A percentile compares a stretch with the other conserved stretches of the same genome.
Conservation (phyloP, 257 asterid species). For the Solanum phureja region DNA sequence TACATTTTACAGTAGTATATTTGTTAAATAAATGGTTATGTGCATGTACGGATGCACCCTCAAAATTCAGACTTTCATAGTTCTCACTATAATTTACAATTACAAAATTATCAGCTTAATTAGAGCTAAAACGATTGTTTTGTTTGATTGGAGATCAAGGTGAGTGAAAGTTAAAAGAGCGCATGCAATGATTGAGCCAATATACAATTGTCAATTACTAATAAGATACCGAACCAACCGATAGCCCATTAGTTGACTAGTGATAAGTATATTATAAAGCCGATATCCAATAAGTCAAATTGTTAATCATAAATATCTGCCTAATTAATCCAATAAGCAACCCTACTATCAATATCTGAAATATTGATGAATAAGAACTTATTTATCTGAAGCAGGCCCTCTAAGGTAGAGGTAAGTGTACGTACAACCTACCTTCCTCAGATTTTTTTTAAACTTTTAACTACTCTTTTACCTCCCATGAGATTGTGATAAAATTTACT, state of each 20-base stretch:
- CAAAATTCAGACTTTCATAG: too few species aligned
- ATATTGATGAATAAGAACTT: neutral
- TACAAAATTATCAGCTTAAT: too few species aligned
- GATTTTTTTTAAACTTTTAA: too few species aligned
- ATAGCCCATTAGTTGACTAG: fast-evolving
- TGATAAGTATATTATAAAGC: neutral
- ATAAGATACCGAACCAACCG: fast-evolving
- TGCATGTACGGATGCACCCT: too few species aligned
- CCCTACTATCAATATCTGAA: neutral
- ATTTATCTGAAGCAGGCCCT: fast-evolving
- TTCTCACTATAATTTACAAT: too few species aligned
- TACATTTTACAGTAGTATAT: too few species aligned
- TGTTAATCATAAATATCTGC: fast-evolving
- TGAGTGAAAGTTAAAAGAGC: neutral
- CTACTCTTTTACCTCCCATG: too few species aligned
- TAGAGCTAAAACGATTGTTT: too few species aligned
- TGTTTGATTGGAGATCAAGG: too few species aligned
- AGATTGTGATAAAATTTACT: fast-evolving
- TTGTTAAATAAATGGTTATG: too few species aligned
- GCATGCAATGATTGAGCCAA: fast-evolving
- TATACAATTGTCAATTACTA: too few species aligned
- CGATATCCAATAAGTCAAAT: fast-evolving
- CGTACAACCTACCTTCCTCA: fast-evolving
- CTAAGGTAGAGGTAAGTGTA: neutral
- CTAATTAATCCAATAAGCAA: too few species aligned